Conservation (phyloP, 306 rosid species). For the Aeschynomene evenia region DNA sequence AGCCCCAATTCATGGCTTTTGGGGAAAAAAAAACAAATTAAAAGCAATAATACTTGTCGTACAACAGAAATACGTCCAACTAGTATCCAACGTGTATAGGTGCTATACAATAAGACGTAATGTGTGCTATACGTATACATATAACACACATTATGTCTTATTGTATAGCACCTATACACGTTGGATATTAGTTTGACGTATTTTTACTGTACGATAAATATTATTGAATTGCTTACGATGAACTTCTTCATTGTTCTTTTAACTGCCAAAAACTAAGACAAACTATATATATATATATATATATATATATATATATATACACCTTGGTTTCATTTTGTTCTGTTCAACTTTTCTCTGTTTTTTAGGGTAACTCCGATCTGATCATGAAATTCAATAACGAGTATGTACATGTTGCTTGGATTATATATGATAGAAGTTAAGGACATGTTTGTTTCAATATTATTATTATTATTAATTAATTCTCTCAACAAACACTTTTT, state of each 20-base stretch:
- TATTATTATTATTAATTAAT: no score
- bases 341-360: background rate
- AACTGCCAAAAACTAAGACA: constrained; percentile 29
- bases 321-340: background rate
- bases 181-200: no score
- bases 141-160: no score
- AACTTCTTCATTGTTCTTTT: constrained; percentile 33
- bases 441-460: constrained; percentile 13
- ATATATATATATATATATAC: background rate
- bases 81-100: no score
- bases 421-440: background rate
- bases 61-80: no score
- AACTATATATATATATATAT: background rate
- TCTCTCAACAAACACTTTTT: constrained; percentile 14
- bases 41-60: no score
- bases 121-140: no score
- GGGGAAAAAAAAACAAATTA: constrained; percentile 29
- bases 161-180: no score
- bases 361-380: background rate
- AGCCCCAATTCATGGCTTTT: background rate
- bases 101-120: no score
- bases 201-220: no score
- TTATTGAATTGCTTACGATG: no score
- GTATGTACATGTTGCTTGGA: constrained; percentile 7
- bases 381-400: background rate